phyloP scores from a whole-genome alignment of 2,329 filamentous ascomycete genomes.

The Curvularia hawaiiensis region DNA sequence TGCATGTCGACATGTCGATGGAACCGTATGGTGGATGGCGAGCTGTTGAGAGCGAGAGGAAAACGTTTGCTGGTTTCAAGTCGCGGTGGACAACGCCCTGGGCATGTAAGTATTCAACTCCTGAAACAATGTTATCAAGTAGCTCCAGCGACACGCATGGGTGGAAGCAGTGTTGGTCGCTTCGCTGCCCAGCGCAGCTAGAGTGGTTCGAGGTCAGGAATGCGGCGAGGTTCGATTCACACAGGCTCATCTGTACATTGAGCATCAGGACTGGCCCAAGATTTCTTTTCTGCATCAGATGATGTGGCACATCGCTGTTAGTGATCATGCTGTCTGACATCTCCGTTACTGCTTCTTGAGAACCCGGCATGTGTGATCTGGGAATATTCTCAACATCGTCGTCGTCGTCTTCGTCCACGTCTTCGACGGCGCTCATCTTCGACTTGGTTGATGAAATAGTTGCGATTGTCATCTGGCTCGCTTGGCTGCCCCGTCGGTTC shows the following conservation, averaged over 20 bases:
- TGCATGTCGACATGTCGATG: constrained; percentile 55
- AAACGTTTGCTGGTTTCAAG: constrained; percentile 71
- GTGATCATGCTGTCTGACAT: constrained; percentile 41
- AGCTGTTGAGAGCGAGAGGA: constrained; percentile 58
- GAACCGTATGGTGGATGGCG: constrained; percentile 49
- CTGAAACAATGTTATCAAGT: constrained; percentile 64
- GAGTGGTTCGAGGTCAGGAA: constrained; percentile 53
- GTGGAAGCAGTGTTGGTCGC: constrained; percentile 66
- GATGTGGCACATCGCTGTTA: constrained; percentile 43
- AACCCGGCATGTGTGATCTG: constrained; percentile 30
- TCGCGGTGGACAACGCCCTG: constrained; percentile 68
- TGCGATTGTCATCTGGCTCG: constrained; percentile 46
- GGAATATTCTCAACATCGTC: constrained; percentile 58
- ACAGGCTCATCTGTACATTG: constrained; percentile 72
- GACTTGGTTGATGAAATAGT: constrained; percentile 50
- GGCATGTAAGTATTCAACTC: constrained; percentile 67
- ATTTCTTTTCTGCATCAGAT: constrained; percentile 26
- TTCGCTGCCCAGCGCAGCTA: constrained; percentile 13
- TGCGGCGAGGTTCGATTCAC: constrained; percentile 65
- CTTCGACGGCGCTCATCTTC: constrained; percentile 47
- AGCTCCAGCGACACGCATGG: constrained; percentile 61
- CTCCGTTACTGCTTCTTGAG: constrained; percentile 26
- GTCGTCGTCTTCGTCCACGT: constrained; percentile 44
- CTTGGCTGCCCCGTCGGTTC: constrained; percentile 38
- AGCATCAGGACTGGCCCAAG: constrained; percentile 53